These are phyloP conservation scores for Mortierella sp. DNA, from an alignment of 371 early-diverging fungal genomes.

Conservation along the genomic window DNA sequence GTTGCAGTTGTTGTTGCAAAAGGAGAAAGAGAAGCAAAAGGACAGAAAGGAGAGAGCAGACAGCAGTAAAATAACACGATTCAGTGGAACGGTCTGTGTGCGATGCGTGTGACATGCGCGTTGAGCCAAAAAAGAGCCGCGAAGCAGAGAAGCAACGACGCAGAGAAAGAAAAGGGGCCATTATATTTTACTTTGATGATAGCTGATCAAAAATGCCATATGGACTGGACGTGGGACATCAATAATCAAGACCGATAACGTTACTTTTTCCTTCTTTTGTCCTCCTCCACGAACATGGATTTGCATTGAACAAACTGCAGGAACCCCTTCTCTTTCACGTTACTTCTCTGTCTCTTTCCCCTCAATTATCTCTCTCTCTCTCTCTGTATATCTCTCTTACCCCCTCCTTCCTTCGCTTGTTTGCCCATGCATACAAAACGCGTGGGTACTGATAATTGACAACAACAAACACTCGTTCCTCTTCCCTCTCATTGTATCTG, in stretches of 20 bases:
- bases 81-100: too few species aligned
- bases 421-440: background rate
- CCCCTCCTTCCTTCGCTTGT: background rate
- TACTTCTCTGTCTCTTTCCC: background rate
- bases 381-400: slow-evolving; percentile 4
- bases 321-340: slow-evolving; percentile 5
- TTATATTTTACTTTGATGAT: too few species aligned
- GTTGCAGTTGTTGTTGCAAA: too few species aligned
- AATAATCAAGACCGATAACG: too few species aligned
- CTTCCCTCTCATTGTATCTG: background rate
- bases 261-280: background rate
- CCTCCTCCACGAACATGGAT: background rate
- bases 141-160: background rate
- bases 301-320: background rate
- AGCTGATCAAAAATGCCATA: too few species aligned
- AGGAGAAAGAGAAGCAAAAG: too few species aligned
- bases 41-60: too few species aligned
- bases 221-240: too few species aligned
- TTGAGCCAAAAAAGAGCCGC: too few species aligned
- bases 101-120: too few species aligned
- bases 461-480: background rate
- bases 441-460: background rate
- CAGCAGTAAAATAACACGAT: background rate
- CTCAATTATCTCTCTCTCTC: background rate
- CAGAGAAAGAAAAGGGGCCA: too few species aligned